Evolutionary conservation across 805 yeast genomes (phyloP), one percentile per base, ranked within the genome.

Genomic region (Ogataea parapolymorpha): DNA sequence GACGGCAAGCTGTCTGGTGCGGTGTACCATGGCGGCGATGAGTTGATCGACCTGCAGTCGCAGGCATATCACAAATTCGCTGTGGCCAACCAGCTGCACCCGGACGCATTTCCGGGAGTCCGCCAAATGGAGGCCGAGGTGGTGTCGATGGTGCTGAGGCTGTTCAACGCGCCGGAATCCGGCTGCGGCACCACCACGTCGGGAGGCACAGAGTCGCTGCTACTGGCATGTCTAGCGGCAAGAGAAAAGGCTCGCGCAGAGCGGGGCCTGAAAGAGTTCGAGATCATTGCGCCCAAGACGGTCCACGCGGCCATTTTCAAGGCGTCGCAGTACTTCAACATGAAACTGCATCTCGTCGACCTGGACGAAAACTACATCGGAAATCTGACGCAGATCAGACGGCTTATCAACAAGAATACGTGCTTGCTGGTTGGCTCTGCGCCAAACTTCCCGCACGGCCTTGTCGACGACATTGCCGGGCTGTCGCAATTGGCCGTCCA

Each of bases 361-460:
- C 52, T 91, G 32, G 90, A 83, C 54, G 63, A 57, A 13, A 77
- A 88, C 7, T 85, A 61, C 61, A 68, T 82, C 57, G 96, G 84
- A 8, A 82, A 89, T 52, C 54, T 82, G 17, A 58, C 59, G 1
- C 77, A 79, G 39, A 87, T 86, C 35, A 71, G 72, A 50, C 67
- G 77, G 18, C 70, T 85, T 35, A 80, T 93, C 47, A 88, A 84
- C 53, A 59, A 66, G 2, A 89, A 90, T 62, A 93, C 99, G 0
- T 85, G 88, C 4, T 67, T 91, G 34, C 65, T 91, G 17, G 86
- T 80, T 6, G 98, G 98, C 1, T 90, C 98, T 1, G 96, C 97
- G 6, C 98, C 99, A 28, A 91, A 91, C 67, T 91, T 82, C 65
- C 98, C 99, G 3, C 97, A 91, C 60, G 99, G 99, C 10, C 85